Percentiles rank a stretch among this genome's conserved stretches.
Evolutionary conservation across 495 filamentous ascomycete genomes (phyloP).

Genomic region (Aspergillus ellipticus): DNA sequence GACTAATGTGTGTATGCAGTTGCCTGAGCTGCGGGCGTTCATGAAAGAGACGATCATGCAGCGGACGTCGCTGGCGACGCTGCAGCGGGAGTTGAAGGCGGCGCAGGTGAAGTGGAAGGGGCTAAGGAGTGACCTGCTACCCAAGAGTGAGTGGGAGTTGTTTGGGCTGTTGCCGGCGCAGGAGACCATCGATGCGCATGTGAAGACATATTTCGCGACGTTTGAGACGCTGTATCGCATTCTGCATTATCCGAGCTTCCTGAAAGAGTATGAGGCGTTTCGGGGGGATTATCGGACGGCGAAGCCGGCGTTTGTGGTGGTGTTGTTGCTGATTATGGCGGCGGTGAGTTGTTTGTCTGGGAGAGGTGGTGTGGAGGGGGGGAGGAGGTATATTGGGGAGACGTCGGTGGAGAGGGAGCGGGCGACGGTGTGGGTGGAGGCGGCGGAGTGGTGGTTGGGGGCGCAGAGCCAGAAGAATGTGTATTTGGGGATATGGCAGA

Average conservation of each 20-base stretch:
- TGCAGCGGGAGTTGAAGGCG: conserved; percentile 31
- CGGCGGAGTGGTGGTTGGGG: conserved; percentile 31
- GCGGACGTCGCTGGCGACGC: conserved; percentile 22
- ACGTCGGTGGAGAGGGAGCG: conserved; percentile 33
- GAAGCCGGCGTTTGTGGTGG: conserved; percentile 25
- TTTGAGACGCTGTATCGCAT: conserved; percentile 50
- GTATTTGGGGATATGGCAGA: conserved; percentile 45
- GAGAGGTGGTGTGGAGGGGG: conserved; percentile 32
- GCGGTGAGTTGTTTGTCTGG: conserved; percentile 28
- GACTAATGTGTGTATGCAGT: conserved; percentile 24
- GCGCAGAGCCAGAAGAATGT: conserved; percentile 41
- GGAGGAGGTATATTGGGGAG: conserved; percentile 37
- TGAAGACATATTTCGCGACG: conserved; percentile 41
- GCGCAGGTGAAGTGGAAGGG: conserved; percentile 27
- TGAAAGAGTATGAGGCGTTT: conserved; percentile 41
- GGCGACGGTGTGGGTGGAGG: conserved; percentile 33
- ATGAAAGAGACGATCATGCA: conserved; percentile 37
- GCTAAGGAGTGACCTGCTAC: conserved; percentile 11
- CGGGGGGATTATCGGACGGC: conserved; percentile 32
- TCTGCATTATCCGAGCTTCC: conserved; percentile 48
- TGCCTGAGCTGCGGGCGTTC: conserved; percentile 34
- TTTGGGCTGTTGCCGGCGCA: conserved; percentile 30
- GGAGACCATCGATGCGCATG: conserved; percentile 40
- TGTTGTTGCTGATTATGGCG: conserved; percentile 36
- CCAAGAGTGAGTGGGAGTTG: conserved; percentile 19